Conservation (phyloP, 2,329 filamentous ascomycete species). For the Aspergillus sp. region DNA sequence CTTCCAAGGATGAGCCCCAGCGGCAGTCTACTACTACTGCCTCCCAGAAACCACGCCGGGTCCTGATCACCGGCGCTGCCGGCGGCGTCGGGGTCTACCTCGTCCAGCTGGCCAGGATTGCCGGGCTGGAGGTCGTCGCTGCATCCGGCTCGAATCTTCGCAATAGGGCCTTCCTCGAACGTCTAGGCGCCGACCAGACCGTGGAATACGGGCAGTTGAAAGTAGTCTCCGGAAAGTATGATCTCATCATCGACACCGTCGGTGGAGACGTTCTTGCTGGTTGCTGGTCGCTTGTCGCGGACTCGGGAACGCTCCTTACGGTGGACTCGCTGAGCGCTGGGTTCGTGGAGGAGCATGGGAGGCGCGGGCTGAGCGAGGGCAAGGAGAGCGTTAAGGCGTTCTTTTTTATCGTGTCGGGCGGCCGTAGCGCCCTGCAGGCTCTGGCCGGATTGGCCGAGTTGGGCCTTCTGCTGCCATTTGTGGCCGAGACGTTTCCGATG, state of each 20-base stretch:
- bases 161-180: constrained; percentile 25
- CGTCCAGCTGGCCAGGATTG: constrained; percentile 29
- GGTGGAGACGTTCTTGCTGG: constrained; percentile 13
- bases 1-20: neutral
- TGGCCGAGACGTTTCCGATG: constrained; percentile 2
- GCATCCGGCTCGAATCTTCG: constrained; percentile 24
- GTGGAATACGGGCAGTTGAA: constrained; percentile 26
- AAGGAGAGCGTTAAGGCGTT: constrained; percentile 9
- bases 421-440: neutral
- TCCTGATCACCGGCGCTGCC: constrained; percentile 30
- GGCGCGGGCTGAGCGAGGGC: constrained; percentile 4
- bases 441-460: constrained; percentile 2
- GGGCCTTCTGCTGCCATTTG: constrained; percentile 3
- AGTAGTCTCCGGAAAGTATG: constrained; percentile 4
- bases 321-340: constrained; percentile 21
- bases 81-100: constrained; percentile 31
- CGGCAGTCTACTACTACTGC: neutral
- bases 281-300: constrained; percentile 14
- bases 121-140: constrained; percentile 23
- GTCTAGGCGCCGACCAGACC: constrained; percentile 30
- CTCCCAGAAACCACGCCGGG: neutral
- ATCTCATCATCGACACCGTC: constrained; percentile 20
- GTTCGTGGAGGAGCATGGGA: constrained; percentile 17
- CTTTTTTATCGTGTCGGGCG: constrained; percentile 7
- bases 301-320: constrained; percentile 13